Conservation (phyloP, 495 filamentous ascomycete species). For the Aspergillus campestris region DNA sequence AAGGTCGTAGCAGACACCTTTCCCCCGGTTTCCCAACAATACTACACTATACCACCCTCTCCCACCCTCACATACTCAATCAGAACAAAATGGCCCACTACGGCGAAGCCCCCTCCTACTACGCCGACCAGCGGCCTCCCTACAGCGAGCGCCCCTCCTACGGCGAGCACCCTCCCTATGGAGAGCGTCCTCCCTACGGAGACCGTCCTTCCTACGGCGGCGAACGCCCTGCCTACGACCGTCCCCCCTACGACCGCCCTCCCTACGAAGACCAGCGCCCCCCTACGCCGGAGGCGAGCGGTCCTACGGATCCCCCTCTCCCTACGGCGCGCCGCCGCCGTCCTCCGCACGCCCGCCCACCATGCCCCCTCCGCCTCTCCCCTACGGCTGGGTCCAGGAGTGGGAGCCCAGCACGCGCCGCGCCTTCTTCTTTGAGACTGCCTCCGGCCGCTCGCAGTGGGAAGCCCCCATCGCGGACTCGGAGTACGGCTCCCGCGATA, state of each 20-base stretch:
- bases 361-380: constrained; percentile 41
- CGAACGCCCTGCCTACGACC: constrained; percentile 14
- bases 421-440: constrained; percentile 52
- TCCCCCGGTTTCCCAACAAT: no score
- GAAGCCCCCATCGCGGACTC: constrained; percentile 33
- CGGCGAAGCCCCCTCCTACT: constrained; percentile 9
- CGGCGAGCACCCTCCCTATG: constrained; percentile 7
- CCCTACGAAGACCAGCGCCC: constrained; percentile 6
- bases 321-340: constrained; percentile 7
- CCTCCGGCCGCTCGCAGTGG: constrained; percentile 54
- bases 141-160: constrained; percentile 6
- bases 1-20: no score
- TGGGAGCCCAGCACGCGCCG: constrained; percentile 50
- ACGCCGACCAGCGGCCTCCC: constrained; percentile 16
- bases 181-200: constrained; percentile 5
- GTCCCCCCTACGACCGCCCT: constrained; percentile 3
- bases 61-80: background rate
- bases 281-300: constrained; percentile 7
- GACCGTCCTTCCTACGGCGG: constrained; percentile 12
- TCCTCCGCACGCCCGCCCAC: constrained; percentile 24
- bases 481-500: constrained; percentile 15
- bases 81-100: constrained; percentile 8
- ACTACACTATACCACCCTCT: background rate
- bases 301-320: constrained; percentile 5
- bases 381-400: constrained; percentile 49